Evolutionary conservation across 257 asterid species (phyloP).

Genomic region (Parsonsia alboflavescens): DNA sequence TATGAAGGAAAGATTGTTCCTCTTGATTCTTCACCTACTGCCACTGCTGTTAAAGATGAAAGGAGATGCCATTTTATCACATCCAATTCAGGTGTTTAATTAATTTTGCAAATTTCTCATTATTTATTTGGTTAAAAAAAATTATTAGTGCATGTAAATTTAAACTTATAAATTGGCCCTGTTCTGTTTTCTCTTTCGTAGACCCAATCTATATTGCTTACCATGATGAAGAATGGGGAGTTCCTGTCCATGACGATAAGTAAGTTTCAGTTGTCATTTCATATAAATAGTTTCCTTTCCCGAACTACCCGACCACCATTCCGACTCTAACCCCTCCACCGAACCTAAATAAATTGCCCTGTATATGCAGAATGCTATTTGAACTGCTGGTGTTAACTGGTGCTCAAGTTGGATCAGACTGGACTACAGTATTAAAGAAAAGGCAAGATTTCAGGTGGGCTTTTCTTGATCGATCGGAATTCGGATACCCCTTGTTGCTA

Average conservation of each 20-base stretch:
- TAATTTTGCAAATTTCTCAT: neutral
- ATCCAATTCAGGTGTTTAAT: constrained; percentile 54
- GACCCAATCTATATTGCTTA: constrained; percentile 70
- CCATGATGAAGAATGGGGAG: constrained; percentile 90
- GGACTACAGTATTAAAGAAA: constrained; percentile 65
- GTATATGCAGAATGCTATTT: constrained; percentile 47
- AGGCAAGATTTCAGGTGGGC: constrained; percentile 50
- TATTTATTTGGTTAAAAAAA: neutral
- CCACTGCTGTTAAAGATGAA: constrained; percentile 23
- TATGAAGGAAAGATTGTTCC: constrained; percentile 27
- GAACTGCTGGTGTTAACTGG: constrained; percentile 68
- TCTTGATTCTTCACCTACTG: constrained; percentile 16
- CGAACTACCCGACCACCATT: neutral
- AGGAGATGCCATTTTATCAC: constrained; percentile 76
- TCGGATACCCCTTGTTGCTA: too few species aligned
- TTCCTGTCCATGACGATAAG: constrained; percentile 73
- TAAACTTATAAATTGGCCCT: too few species aligned
- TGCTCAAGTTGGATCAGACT: constrained; percentile 85
- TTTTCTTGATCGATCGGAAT: neutral
- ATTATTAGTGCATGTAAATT: constrained; percentile 5
- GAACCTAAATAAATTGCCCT: neutral
- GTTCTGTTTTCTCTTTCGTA: constrained; percentile 16
- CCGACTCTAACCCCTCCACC: neutral
- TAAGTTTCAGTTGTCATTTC: constrained; percentile 22
- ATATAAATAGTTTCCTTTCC: too few species aligned